phyloP scores from a whole-genome alignment of 371 early-diverging fungal species.

The Dichotomocladium elegans region DNA sequence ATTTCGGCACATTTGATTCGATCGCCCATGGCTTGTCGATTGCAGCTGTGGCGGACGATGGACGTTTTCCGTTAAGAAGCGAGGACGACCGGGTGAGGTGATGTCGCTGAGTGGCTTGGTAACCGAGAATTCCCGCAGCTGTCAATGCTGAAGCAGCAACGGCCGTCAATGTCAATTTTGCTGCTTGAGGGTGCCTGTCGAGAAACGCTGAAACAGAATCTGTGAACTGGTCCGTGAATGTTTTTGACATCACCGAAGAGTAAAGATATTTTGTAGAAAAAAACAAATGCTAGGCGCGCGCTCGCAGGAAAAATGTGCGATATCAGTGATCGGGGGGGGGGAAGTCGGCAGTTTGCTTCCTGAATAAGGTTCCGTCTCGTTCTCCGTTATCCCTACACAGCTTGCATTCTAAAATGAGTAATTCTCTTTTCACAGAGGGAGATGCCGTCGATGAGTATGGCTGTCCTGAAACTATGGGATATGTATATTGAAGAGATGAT shows the following conservation, averaged over 20 bases:
- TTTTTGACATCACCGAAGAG: neutral
- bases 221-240: conserved; percentile 7
- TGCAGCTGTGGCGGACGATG: neutral
- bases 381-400: too few species aligned
- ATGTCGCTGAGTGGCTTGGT: conserved; percentile 37
- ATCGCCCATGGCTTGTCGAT: too few species aligned
- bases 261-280: too few species aligned
- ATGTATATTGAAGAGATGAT: too few species aligned
- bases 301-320: neutral
- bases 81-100: conserved; percentile 31
- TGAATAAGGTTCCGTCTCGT: too few species aligned
- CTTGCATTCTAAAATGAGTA: too few species aligned
- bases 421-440: too few species aligned
- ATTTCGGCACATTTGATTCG: too few species aligned
- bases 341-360: too few species aligned
- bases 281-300: too few species aligned
- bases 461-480: too few species aligned
- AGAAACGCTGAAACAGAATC: conserved; percentile 10
- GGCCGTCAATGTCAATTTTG: conserved; percentile 40
- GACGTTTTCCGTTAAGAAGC: conserved; percentile 36
- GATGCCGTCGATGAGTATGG: too few species aligned
- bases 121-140: conserved; percentile 44
- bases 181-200: conserved; percentile 8
- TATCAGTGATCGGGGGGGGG: neutral
- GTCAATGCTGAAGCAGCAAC: conserved; percentile 62